A percentile compares a stretch with the other conserved stretches of the same genome.
phyloP scores from a whole-genome alignment of 108 stramenopile species.

The Nitzschia sp. region DNA sequence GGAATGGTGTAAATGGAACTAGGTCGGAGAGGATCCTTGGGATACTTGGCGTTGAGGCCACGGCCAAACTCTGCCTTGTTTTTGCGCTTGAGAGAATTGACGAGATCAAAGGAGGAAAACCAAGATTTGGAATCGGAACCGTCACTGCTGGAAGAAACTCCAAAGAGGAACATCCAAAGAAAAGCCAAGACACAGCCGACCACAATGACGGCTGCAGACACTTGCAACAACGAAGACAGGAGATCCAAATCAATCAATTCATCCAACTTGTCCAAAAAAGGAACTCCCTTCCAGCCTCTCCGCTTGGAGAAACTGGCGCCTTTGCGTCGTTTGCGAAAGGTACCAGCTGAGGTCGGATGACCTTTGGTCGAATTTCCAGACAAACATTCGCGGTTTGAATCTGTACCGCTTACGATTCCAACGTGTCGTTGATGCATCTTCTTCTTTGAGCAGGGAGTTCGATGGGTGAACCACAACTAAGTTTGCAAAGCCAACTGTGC shows the following conservation, averaged over 20 bases:
- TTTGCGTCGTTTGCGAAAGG: conserved; percentile 4
- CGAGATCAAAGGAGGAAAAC: background rate
- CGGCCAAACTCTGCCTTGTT: background rate
- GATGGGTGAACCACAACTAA: too few relatives aligned
- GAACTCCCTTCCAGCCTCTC: background rate
- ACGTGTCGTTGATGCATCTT: conserved; percentile 19
- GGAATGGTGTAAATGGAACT: conserved; percentile 49
- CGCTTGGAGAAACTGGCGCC: background rate
- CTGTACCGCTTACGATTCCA: background rate
- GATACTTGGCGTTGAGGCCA: conserved; percentile 10
- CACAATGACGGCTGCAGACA: conserved; percentile 9
- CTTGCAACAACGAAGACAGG: conserved; percentile 17
- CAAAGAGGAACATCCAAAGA: background rate
- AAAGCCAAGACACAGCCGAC: conserved; percentile 12
- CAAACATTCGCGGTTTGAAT: background rate
- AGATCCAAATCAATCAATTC: conserved; percentile 19
- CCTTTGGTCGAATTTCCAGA: background rate
- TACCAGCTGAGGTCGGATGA: background rate
- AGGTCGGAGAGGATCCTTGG: conserved; percentile 6
- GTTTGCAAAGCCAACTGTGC: too few relatives aligned
- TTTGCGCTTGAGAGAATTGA: background rate
- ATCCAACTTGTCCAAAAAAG: background rate
- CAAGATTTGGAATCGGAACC: background rate
- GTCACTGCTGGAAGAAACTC: background rate
- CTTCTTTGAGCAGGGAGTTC: background rate